Base-by-base conservation (phyloP, 768 basidiomycete genomes). In the Mycena latifolia region DNA sequence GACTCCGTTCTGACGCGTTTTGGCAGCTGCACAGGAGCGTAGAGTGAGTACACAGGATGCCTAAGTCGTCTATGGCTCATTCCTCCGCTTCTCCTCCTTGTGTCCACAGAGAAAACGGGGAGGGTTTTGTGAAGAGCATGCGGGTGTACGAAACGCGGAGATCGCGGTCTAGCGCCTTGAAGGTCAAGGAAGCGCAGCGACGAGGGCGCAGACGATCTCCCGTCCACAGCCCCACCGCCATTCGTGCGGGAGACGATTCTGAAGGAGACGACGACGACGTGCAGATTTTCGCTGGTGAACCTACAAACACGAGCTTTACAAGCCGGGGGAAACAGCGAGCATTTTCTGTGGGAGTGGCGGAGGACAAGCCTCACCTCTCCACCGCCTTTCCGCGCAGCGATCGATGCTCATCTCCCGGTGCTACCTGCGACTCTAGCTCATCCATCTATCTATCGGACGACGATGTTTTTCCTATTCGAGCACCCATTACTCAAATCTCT, bases 91-190 rank as follows among this genome's bases (percentile, higher is more conserved):
- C n/a, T n/a, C n/a, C n/a, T n/a, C n/a, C n/a, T n/a, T n/a, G n/a
- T n/a, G n/a, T n/a, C n/a, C n/a, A n/a, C n/a, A n/a, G n/a, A n/a
- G 86, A 91, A 69, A 87, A 81, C 67, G 90, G 89, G 22, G 90
- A 92, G 69, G 86, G 88, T 9, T 82, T 92, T 52, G 84, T 93
- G 15, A 85, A 81, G 61, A 88, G 89, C 55, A 92, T 93, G 91
- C 89, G 89, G 60, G 88, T 91, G 68, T 90, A 88, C 73, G 91
- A 92, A 75, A 77, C 81, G 53, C 80, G 82, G 27, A 81, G 87
- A 60, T 84, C 84, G 39, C 77, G 78, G 63, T 8, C 37, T 14
- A 78, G 75, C 55, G 73, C 77, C 17, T 76, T 75, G 37, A 81
- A 80, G 46, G 75, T 79, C 58, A 82, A 80, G 55, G 80, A 80